Evolutionary conservation across 176 grass and related monocot genomes (phyloP).

Genomic region (Microstegium vimineum): DNA sequence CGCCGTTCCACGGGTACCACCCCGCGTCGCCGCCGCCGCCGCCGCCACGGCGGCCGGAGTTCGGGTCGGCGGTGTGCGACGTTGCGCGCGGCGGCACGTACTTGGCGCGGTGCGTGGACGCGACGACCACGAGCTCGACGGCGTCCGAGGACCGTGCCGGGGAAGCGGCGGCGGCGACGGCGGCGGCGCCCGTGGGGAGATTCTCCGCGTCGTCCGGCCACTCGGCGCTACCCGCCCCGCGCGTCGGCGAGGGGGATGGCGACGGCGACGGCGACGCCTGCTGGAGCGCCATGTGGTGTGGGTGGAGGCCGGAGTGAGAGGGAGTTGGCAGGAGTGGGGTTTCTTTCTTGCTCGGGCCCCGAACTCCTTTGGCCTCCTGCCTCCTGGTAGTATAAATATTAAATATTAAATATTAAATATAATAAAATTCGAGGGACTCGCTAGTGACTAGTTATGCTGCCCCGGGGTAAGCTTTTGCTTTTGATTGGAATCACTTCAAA

Average conservation of each 20-base stretch:
- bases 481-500: no score
- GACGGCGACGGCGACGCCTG: conserved; percentile 1
- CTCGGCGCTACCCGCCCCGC: not conserved
- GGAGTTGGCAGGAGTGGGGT: not conserved
- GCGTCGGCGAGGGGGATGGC: not conserved
- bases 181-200: no score
- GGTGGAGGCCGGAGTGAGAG: not conserved
- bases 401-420: no score
- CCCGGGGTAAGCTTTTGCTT: not conserved
- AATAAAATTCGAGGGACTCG: not conserved
- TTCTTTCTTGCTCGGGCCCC: not conserved
- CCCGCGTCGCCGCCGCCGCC: not conserved
- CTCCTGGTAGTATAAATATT: no score
- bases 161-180: not conserved
- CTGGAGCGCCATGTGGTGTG: conserved; percentile 21
- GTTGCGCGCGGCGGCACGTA: conserved; percentile 26
- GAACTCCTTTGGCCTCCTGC: not conserved
- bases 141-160: not conserved
- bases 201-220: conserved; percentile 14
- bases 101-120: not conserved
- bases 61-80: not conserved
- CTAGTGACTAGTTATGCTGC: not conserved
- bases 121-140: not conserved
- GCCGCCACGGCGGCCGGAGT: not conserved
- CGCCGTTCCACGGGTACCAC: conserved; percentile 46